phyloP scores from a whole-genome alignment of 2,329 filamentous ascomycete genomes.

The Fonsecaea pedrosoi region DNA sequence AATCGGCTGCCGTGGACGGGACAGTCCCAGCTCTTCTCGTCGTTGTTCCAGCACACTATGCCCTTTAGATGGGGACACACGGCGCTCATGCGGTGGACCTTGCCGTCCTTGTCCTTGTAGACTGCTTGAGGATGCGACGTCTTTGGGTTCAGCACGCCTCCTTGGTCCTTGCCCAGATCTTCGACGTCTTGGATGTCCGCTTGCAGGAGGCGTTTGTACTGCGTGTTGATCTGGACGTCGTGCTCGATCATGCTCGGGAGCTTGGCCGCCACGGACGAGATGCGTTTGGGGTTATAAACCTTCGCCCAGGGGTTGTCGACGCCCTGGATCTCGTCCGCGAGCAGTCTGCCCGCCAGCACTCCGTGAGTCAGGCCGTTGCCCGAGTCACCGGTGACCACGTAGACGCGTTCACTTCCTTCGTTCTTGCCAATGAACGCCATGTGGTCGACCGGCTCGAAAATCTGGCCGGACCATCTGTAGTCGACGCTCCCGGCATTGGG shows the following conservation, averaged over 20 bases:
- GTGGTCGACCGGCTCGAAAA: slow-evolving; percentile 62
- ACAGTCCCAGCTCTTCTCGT: slow-evolving; percentile 63
- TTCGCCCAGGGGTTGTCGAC: slow-evolving; percentile 44
- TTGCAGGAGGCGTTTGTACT: slow-evolving; percentile 63
- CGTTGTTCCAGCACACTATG: slow-evolving; percentile 63
- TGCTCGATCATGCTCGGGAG: slow-evolving; percentile 57
- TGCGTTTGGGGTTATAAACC: slow-evolving; percentile 13
- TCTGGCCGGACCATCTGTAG: slow-evolving; percentile 65
- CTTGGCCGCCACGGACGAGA: slow-evolving; percentile 54
- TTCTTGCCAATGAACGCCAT: slow-evolving; percentile 65
- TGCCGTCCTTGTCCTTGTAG: slow-evolving; percentile 63
- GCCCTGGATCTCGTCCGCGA: slow-evolving; percentile 62
- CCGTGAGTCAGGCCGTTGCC: slow-evolving; percentile 65
- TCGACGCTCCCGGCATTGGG: slow-evolving; percentile 58
- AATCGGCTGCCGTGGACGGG: slow-evolving; percentile 56
- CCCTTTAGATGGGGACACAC: slow-evolving; percentile 64
- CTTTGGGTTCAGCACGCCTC: slow-evolving; percentile 59
- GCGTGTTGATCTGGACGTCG: slow-evolving; percentile 62
- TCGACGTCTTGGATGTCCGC: slow-evolving; percentile 64
- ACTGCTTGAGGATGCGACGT: slow-evolving; percentile 59
- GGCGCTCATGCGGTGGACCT: slow-evolving; percentile 59
- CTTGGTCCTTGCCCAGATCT: slow-evolving; percentile 57
- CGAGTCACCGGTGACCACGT: slow-evolving; percentile 63
- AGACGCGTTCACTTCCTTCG: slow-evolving; percentile 59
- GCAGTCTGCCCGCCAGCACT: slow-evolving; percentile 59